A percentile compares a stretch with the other conserved stretches of the same genome.
Evolutionary conservation across 1,284 basidiomycete genomes (phyloP).

Genomic region (Tilletia setariae): DNA sequence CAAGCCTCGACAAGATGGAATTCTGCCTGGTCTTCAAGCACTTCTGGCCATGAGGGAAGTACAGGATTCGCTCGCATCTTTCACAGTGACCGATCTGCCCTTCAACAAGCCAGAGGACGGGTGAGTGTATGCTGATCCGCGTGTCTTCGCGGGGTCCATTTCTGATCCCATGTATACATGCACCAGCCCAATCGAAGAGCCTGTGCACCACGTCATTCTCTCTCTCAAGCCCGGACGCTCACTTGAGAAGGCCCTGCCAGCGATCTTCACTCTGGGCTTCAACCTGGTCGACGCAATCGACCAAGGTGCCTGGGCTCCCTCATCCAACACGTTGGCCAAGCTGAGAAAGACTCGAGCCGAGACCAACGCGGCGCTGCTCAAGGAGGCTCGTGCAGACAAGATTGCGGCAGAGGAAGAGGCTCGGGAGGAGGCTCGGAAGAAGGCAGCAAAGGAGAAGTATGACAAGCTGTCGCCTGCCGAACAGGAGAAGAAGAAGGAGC

Average conservation of each 20-base stretch:
- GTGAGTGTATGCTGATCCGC: not conserved
- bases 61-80: conserved; percentile 38
- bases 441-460: conserved; percentile 45
- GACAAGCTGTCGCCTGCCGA: conserved; percentile 47
- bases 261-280: conserved; percentile 39
- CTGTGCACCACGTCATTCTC: conserved; percentile 37
- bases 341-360: conserved; percentile 41
- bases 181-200: conserved; percentile 29
- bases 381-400: conserved; percentile 34
- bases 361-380: conserved; percentile 36
- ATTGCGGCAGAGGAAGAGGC: conserved; percentile 43
- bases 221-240: conserved; percentile 40
- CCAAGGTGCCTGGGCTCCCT: conserved; percentile 21
- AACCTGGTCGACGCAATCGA: conserved; percentile 48
- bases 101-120: conserved; percentile 27
- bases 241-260: conserved; percentile 26
- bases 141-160: too few relatives aligned
- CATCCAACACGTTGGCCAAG: conserved; percentile 30
- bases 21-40: conserved; percentile 33
- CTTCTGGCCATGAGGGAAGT: conserved; percentile 32
- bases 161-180: not conserved
- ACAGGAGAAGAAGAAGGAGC: conserved; percentile 48
- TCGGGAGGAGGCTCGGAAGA: conserved; percentile 38
- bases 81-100: conserved; percentile 50
- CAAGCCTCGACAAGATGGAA: conserved; percentile 8